phyloP scores from a whole-genome alignment of 257 asterid genomes.

The Anisodus acutangulus region DNA sequence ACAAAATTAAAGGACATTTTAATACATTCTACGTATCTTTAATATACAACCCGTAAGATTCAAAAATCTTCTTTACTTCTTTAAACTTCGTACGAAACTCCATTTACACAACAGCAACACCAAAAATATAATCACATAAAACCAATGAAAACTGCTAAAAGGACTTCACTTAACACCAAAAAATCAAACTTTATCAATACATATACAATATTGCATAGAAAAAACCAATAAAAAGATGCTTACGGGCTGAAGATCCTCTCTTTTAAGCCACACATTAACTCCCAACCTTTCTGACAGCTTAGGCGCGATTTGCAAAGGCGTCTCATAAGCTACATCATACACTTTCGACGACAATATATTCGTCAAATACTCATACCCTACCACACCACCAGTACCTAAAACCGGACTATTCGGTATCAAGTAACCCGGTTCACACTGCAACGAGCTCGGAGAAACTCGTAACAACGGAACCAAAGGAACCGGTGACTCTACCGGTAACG shows the following conservation, averaged over 20 bases:
- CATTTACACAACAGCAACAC: neutral
- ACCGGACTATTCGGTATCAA: constrained; percentile 52
- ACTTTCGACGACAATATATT: constrained; percentile 84
- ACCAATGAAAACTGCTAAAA: neutral
- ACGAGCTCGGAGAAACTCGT: constrained; percentile 28
- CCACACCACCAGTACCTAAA: constrained; percentile 28
- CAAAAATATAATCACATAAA: neutral
- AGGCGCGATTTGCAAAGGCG: constrained; percentile 82
- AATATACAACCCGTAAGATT: too few relatives aligned
- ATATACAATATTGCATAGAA: neutral
- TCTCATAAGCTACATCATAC: constrained; percentile 84
- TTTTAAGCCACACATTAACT: constrained; percentile 79
- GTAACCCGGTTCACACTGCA: constrained; percentile 56
- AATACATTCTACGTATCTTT: too few relatives aligned
- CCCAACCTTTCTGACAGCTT: constrained; percentile 76
- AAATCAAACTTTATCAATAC: neutral
- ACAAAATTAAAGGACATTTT: too few relatives aligned
- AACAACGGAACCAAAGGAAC: neutral
- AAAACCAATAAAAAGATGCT: constrained; percentile 27
- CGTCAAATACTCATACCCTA: constrained; percentile 74
- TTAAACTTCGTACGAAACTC: neutral
- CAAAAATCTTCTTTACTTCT: too few relatives aligned
- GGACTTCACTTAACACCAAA: constrained; percentile 3
- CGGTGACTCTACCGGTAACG: neutral
- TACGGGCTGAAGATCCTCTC: constrained; percentile 95